Evolutionary conservation across 257 asterid species (phyloP).

Genomic region (Euphrasia confusa): DNA sequence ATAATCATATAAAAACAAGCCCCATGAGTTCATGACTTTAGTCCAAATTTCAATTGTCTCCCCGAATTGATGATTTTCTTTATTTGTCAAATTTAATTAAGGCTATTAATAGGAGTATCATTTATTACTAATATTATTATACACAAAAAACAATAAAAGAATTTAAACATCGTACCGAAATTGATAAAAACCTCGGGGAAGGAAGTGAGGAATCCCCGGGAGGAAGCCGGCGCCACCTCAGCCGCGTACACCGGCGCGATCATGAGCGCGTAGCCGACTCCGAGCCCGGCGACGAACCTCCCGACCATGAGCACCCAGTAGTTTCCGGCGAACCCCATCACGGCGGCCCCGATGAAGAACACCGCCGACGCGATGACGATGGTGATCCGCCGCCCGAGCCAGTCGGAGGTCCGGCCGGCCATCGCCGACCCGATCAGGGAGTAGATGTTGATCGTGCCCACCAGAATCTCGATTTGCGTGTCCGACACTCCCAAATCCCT

Average conservation of each 20-base stretch:
- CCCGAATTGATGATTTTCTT: no score
- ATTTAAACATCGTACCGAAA: conserved; percentile 19
- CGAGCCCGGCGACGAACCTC: no score
- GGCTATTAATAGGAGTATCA: no score
- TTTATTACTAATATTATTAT: no score
- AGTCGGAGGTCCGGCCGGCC: conserved; percentile 35
- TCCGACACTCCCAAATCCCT: conserved; percentile 31
- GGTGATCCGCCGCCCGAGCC: conserved; percentile 36
- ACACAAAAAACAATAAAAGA: no score
- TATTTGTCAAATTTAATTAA: no score
- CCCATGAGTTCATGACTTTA: no score
- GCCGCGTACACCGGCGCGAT: conserved; percentile 22
- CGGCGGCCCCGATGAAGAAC: conserved; percentile 33
- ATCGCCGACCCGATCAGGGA: conserved; percentile 31
- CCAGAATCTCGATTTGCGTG: conserved; percentile 30
- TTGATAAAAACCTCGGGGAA: conserved; percentile 37
- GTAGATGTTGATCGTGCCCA: conserved; percentile 18
- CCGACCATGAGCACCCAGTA: no score
- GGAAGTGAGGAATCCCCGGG: conserved; percentile 32
- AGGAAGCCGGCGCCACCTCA: conserved; percentile 34
- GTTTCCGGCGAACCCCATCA: conserved; percentile 29
- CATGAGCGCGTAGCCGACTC: no score
- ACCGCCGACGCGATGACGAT: conserved; percentile 30
- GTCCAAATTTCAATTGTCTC: no score
- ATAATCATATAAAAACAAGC: no score